A percentile compares a stretch with the other conserved stretches of the same genome.
Evolutionary conservation across 352 stramenopile genomes (phyloP).

Genomic region (Detonula confervacea): DNA sequence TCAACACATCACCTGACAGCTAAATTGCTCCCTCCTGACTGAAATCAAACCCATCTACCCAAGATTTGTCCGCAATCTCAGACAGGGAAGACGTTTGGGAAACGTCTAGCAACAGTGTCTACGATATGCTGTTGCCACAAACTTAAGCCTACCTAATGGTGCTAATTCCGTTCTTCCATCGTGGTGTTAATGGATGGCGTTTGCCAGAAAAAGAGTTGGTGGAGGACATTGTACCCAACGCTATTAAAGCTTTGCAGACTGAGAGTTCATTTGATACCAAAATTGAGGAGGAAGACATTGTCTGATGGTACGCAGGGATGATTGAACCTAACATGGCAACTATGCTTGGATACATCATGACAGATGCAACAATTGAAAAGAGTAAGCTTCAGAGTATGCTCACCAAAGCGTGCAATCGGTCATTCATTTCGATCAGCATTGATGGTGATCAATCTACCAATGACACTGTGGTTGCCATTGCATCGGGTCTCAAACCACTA

Average conservation of each 20-base stretch:
- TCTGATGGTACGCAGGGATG: conserved; percentile 92
- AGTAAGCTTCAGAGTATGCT: conserved; percentile 87
- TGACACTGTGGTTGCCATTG: conserved; percentile 95
- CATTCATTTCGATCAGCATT: conserved; percentile 89
- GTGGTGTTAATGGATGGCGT: conserved; percentile 98
- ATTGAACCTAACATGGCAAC: conserved; percentile 98
- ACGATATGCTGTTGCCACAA: conserved; percentile 90
- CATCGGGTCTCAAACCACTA: conserved; percentile 90
- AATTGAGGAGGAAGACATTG: conserved; percentile 81
- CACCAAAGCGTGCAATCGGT: conserved; percentile 88
- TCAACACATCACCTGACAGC: too few species aligned
- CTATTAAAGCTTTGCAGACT: conserved; percentile 91
- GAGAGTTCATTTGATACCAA: conserved; percentile 91
- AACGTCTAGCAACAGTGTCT: too few species aligned
- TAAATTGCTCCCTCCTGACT: too few species aligned
- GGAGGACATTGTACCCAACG: conserved; percentile 89
- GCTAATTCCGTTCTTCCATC: conserved; percentile 90
- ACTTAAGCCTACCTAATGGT: conserved; percentile 88
- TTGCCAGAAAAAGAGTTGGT: conserved; percentile 89
- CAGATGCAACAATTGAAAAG: conserved; percentile 84
- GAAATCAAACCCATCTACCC: too few species aligned
- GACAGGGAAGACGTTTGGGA: conserved; percentile 94
- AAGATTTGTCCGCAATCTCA: too few species aligned
- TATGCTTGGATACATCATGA: conserved; percentile 92
- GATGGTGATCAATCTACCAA: conserved; percentile 98